A percentile compares a stretch with the other conserved stretches of the same genome.
These are phyloP conservation scores for Wickerhamiella sorbophila DNA, from an alignment of 805 yeast species.

Conservation along the genomic window DNA sequence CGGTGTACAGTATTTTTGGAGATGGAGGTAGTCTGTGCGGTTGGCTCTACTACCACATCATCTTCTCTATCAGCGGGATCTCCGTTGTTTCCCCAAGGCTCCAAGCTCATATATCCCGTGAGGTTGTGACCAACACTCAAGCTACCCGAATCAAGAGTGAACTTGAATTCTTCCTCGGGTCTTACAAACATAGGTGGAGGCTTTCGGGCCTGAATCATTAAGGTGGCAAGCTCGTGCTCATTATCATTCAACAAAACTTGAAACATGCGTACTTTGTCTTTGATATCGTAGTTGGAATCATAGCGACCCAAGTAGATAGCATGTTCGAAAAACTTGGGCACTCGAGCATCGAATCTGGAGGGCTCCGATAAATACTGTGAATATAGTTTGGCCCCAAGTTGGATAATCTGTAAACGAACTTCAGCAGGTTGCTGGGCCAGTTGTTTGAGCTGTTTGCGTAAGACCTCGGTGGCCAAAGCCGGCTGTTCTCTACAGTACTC, in stretches of 20 bases:
- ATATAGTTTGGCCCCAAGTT: conserved; percentile 59
- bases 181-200: conserved; percentile 35
- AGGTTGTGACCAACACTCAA: conserved; percentile 21
- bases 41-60: conserved; percentile 2
- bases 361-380: conserved; percentile 38
- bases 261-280: conserved; percentile 74
- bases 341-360: conserved; percentile 12
- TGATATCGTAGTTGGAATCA: conserved; percentile 59
- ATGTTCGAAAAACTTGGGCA: conserved; percentile 43
- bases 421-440: conserved; percentile 40
- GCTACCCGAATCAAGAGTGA: conserved; percentile 23
- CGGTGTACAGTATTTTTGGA: not conserved
- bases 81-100: conserved; percentile 31
- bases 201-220: conserved; percentile 66
- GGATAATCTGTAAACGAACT: conserved; percentile 57
- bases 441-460: conserved; percentile 40
- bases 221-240: conserved; percentile 45
- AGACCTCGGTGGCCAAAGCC: conserved; percentile 57
- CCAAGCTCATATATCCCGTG: conserved; percentile 24
- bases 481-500: conserved; percentile 44
- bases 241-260: conserved; percentile 42
- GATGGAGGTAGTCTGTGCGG: not conserved
- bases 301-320: conserved; percentile 51
- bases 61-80: conserved; percentile 18
- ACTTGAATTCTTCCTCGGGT: conserved; percentile 9